Percentiles rank a stretch among this genome's conserved stretches.
phyloP scores from a whole-genome alignment of 2,329 filamentous ascomycete genomes.

The Cordyceps militaris region DNA sequence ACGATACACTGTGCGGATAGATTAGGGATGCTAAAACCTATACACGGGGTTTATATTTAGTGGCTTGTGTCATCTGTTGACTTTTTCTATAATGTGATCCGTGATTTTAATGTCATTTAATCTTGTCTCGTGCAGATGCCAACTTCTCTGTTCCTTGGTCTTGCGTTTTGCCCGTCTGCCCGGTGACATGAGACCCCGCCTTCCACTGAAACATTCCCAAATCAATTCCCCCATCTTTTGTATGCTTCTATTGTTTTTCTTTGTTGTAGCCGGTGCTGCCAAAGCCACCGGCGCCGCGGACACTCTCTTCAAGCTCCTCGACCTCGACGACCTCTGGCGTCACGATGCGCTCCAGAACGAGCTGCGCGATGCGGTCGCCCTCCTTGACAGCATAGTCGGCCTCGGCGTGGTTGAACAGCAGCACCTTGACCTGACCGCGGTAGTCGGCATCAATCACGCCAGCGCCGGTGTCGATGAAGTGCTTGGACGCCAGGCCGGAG shows the following conservation, averaged over 20 bases:
- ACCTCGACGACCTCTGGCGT: constrained; percentile 92
- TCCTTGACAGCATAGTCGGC: constrained; percentile 72
- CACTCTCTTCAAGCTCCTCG: constrained; percentile 79
- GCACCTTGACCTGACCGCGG: constrained; percentile 84
- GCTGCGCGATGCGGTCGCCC: constrained; percentile 87
- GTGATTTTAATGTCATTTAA: background rate
- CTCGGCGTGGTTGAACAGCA: constrained; percentile 89
- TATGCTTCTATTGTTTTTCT: background rate
- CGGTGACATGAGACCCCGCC: too few species aligned
- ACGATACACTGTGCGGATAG: background rate
- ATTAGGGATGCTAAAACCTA: background rate
- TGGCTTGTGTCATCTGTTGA: background rate
- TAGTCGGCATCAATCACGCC: constrained; percentile 98
- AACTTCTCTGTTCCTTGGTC: background rate
- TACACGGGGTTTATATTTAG: background rate
- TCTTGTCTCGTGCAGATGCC: background rate
- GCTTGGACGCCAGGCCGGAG: constrained; percentile 84
- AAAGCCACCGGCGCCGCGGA: constrained; percentile 83
- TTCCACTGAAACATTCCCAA: background rate
- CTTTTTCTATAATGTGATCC: background rate
- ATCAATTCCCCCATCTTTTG: background rate
- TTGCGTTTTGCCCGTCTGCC: too few species aligned
- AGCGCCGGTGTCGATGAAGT: constrained; percentile 93
- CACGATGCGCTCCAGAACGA: constrained; percentile 89
- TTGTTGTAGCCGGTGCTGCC: constrained; percentile 64